Percentiles rank a stretch among this genome's conserved stretches.
Conservation (phyloP, 2,329 filamentous ascomycete genomes). For the Cryphonectria parasitica region DNA sequence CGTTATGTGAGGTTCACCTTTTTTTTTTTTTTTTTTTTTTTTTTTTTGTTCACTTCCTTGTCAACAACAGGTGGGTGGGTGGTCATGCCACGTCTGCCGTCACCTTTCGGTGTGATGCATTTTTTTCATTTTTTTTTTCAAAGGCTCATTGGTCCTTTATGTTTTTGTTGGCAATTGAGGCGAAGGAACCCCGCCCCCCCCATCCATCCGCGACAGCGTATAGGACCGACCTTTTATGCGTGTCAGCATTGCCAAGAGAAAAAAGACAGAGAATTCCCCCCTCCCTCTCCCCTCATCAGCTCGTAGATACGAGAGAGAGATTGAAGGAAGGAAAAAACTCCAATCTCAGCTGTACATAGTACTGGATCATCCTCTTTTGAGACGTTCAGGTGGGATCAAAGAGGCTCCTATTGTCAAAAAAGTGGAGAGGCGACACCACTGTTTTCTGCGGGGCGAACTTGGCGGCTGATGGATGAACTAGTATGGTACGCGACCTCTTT, state of each 20-base stretch:
- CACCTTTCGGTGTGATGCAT: too few species aligned
- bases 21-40: not conserved
- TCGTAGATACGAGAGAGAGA: conserved; percentile 1
- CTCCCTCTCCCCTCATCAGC: not conserved
- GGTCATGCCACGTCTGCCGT: too few species aligned
- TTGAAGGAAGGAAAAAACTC: not conserved
- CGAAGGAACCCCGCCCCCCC: too few species aligned
- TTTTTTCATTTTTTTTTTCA: too few species aligned
- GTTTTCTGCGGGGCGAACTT: not conserved
- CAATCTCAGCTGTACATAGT: not conserved
- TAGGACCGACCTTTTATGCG: not conserved
- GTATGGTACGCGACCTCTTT: not conserved
- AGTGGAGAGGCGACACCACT: not conserved
- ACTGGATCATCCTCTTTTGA: not conserved
- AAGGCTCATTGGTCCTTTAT: too few species aligned
- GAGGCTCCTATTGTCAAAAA: not conserved
- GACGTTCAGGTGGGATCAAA: not conserved
- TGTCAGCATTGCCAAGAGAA: conserved; percentile 4
- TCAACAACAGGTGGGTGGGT: too few species aligned
- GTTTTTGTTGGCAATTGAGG: too few species aligned
- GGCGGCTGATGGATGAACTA: too few species aligned
- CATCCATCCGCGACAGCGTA: not conserved
- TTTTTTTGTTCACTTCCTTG: not conserved
- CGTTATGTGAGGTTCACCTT: not conserved
- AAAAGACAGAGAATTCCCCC: not conserved